phyloP scores from a whole-genome alignment of 2,329 filamentous ascomycete genomes.

The Xylogone sp. region DNA sequence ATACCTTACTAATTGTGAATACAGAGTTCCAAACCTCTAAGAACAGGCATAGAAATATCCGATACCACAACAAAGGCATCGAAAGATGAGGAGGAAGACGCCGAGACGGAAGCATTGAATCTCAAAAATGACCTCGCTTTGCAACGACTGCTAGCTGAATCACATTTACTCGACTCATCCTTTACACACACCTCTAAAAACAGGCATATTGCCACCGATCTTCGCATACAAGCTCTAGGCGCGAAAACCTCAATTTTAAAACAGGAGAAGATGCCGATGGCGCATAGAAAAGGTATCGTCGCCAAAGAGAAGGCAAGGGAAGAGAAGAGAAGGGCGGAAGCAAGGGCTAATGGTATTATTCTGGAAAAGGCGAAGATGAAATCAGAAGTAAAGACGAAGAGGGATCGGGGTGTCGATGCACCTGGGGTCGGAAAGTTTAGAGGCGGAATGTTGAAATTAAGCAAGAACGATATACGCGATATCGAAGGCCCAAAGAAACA shows the following conservation, averaged over 20 bases:
- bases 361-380: conserved; percentile 56
- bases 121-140: conserved; percentile 90
- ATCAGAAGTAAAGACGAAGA: conserved; percentile 38
- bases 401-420: conserved; percentile 62
- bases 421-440: conserved; percentile 78
- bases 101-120: conserved; percentile 58
- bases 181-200: conserved; percentile 61
- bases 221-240: conserved; percentile 78
- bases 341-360: conserved; percentile 85
- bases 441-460: conserved; percentile 76
- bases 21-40: conserved; percentile 27
- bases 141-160: conserved; percentile 86
- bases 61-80: conserved; percentile 19
- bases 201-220: conserved; percentile 76
- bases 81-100: conserved; percentile 48
- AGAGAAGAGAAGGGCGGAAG: conserved; percentile 68
- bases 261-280: conserved; percentile 87
- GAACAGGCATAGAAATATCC: conserved; percentile 14
- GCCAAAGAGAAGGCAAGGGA: conserved; percentile 64
- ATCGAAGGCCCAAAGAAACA: conserved; percentile 55
- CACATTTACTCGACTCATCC: conserved; percentile 71
- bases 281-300: conserved; percentile 79
- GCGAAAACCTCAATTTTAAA: conserved; percentile 70
- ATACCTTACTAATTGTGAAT: conserved; percentile 4
- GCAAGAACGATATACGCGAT: conserved; percentile 68